These are phyloP conservation scores for Areca catechu DNA, from an alignment of 176 grass and related monocot species.

Conservation along the genomic window DNA sequence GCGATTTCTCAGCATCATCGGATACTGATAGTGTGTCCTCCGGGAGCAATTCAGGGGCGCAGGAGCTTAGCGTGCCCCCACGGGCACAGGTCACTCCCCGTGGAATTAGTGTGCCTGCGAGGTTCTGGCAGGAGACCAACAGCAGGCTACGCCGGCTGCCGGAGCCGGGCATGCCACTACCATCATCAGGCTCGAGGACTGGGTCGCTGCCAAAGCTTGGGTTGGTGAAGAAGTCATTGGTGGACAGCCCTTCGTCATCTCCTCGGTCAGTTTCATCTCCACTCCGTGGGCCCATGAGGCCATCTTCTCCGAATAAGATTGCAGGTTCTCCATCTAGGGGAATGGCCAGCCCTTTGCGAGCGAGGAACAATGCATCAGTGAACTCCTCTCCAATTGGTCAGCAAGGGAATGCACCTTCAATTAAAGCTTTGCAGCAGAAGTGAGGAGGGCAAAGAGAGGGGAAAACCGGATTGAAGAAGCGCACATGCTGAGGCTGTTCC, in stretches of 20 bases:
- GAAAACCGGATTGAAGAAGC: constrained; percentile 92
- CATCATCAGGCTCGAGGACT: constrained; percentile 19
- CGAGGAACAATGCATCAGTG: constrained; percentile 26
- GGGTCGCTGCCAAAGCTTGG: neutral
- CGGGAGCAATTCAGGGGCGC: constrained; percentile 73
- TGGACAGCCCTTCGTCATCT: constrained; percentile 42
- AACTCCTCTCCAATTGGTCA: constrained; percentile 19
- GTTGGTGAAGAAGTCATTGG: constrained; percentile 39
- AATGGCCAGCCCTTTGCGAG: constrained; percentile 41
- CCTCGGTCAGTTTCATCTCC: constrained; percentile 20
- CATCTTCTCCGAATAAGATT: constrained; percentile 7
- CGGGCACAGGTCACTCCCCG: constrained; percentile 17
- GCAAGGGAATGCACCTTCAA: constrained; percentile 72
- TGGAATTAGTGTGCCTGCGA: constrained; percentile 77
- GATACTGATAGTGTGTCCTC: constrained; percentile 91
- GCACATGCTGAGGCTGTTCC: constrained; percentile 69
- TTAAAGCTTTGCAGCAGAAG: constrained; percentile 85
- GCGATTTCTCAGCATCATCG: constrained; percentile 65
- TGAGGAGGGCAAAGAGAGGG: constrained; percentile 90
- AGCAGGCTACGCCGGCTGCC: constrained; percentile 70
- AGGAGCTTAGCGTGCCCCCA: constrained; percentile 32
- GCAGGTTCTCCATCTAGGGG: constrained; percentile 30
- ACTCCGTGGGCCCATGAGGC: neutral
- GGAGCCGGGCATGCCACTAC: constrained; percentile 33
- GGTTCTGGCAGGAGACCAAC: constrained; percentile 90